Conservation (phyloP, 2,329 filamentous ascomycete species). For the Ceratocystiopsis minuta region DNA sequence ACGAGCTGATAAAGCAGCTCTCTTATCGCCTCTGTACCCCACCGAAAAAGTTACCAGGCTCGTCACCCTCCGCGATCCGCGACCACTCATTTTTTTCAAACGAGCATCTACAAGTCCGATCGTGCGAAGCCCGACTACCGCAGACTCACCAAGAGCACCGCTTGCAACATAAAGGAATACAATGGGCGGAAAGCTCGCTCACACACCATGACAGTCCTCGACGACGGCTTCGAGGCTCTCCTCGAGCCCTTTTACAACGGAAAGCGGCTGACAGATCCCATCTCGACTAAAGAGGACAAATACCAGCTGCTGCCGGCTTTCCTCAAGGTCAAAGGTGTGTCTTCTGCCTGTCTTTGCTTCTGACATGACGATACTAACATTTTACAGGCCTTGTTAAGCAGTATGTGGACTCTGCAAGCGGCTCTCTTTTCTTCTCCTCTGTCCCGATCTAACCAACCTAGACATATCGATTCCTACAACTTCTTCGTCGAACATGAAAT, state of each 20-base stretch:
- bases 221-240: conserved; percentile 48
- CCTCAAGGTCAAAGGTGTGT: conserved; percentile 73
- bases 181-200: conserved; percentile 1
- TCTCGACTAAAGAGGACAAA: conserved; percentile 62
- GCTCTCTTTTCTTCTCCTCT: neutral
- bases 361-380: neutral
- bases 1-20: no score
- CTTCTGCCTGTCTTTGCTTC: conserved; percentile 5
- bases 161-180: neutral
- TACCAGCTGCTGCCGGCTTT: conserved; percentile 97
- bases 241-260: conserved; percentile 50
- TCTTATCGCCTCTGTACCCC: neutral
- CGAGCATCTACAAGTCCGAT: no score
- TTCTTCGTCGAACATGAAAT: conserved; percentile 94
- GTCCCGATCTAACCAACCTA: conserved; percentile 10
- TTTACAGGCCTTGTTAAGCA: conserved; percentile 64
- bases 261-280: conserved; percentile 47
- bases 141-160: no score
- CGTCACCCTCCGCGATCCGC: conserved; percentile 3
- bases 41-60: conserved; percentile 4
- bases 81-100: neutral
- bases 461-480: conserved; percentile 94
- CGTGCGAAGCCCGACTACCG: no score
- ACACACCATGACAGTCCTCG: conserved; percentile 30
- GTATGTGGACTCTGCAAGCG: conserved; percentile 19